Base-by-base conservation (phyloP, 1,139 yeast genomes). In the Diutina neorugosa region DNA sequence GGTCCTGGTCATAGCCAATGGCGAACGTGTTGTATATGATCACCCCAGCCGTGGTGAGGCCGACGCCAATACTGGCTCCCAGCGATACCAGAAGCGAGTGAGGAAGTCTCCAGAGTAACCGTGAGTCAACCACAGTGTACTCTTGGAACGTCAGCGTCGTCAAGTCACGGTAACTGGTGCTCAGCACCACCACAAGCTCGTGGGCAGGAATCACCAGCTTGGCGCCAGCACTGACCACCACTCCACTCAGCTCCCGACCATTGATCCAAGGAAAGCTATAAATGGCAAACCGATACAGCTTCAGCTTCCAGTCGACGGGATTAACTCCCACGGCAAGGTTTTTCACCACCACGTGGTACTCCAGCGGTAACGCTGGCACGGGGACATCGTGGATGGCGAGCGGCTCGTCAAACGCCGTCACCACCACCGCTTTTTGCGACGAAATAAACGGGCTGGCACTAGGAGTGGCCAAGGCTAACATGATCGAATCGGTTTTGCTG, bases 291-390 rank as follows among this genome's bases (percentile, higher is more conserved):
- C 67, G 67, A 57, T 69, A 76, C 54, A 70, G 73, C 53, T 73
- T 72, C n/a, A 76, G 73, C 57, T 76, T 76, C 80, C 80, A 76
- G 57, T 76, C 80, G 44, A 76, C 68, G 12, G 78, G 80, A 57
- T 75, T 75, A 43, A 75, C 58, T 0, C 80, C 80, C 44, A 74
- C 65, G 46, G 67, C 76, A 54, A 64, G 65, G 57, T 74, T 75
- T 52, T 63, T 61, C 8, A 75, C 67, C 51, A 75, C 60, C 9
- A 75, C 61, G 54, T 75, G 79, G 57, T 70, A 59, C 7, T 59
- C 61, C 50, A 46, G 50, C 11, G 40, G 40, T 11, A 46, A 46
- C 7, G 20, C 11, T 8, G 50, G 50, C 14, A 46, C 40, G 8
- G 50, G 40, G 23, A 46, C 50, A 9, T 46, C 40, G 37, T 23